A percentile compares a stretch with the other conserved stretches of the same genome.
Conservation (phyloP, 2,329 filamentous ascomycete genomes). For the Cladophialophora psammophila region DNA sequence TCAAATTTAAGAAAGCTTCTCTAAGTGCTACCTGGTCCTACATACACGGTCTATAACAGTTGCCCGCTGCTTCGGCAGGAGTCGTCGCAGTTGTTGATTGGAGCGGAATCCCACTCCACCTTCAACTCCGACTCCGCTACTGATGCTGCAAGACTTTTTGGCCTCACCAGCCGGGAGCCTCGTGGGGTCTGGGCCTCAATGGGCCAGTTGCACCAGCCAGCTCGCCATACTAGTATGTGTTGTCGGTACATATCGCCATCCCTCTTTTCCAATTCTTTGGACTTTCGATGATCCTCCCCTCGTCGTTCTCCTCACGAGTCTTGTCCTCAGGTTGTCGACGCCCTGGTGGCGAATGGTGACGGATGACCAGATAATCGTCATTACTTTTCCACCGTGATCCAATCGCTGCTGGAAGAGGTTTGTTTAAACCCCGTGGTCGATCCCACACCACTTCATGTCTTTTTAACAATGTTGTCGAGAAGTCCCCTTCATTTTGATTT, state of each 20-base stretch:
- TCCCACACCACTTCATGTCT: not conserved
- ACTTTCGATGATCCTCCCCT: not conserved
- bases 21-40: not conserved
- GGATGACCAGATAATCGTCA: slow-evolving; percentile 3
- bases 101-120: not conserved
- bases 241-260: slow-evolving; percentile 10
- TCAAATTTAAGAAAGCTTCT: not conserved
- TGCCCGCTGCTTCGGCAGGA: not conserved
- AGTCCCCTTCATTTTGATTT: not conserved
- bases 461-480: not conserved
- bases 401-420: not conserved
- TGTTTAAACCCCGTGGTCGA: not conserved
- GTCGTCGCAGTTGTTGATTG: not conserved
- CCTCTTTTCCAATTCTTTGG: not conserved
- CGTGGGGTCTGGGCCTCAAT: not conserved
- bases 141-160: too few species aligned
- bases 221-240: too few species aligned
- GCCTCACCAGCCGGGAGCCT: not conserved
- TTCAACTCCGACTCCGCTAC: not conserved
- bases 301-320: not conserved
- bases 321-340: not conserved
- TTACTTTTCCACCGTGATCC: not conserved
- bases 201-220: not conserved
- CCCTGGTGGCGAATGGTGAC: not conserved
- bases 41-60: not conserved